phyloP scores from a whole-genome alignment of 2,329 filamentous ascomycete genomes.

The Epichloe uncinata region DNA sequence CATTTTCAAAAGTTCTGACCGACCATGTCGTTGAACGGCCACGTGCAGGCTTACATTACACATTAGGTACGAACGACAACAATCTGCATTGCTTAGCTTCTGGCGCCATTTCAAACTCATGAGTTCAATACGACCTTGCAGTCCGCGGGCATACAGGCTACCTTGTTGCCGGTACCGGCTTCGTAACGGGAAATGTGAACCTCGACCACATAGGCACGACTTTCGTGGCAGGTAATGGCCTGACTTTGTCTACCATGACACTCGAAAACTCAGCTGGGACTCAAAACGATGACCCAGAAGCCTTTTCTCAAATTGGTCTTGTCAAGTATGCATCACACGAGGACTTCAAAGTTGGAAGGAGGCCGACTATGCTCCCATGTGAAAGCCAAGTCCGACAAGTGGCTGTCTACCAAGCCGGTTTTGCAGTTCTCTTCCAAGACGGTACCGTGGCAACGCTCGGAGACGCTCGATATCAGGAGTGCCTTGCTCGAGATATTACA shows the following conservation, averaged over 20 bases:
- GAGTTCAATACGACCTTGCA: background rate
- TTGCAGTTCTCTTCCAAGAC: conserved; percentile 29
- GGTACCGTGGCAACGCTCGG: conserved; percentile 40
- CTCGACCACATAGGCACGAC: background rate
- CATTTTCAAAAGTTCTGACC: conserved; percentile 30
- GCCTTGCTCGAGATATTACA: conserved; percentile 38
- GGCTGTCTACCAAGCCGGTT: conserved; percentile 35
- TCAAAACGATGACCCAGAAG: background rate
- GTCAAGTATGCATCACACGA: conserved; percentile 12
- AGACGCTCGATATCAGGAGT: conserved; percentile 42
- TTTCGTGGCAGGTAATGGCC: conserved; percentile 1
- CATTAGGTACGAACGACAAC: conserved; percentile 26
- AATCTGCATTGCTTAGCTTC: background rate
- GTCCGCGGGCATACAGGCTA: background rate
- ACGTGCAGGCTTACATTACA: conserved; percentile 28
- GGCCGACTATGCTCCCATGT: conserved; percentile 12
- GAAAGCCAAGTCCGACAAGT: conserved; percentile 23
- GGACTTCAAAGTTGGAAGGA: conserved; percentile 7
- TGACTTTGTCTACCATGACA: background rate
- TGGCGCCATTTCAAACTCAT: background rate
- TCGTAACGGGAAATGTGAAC: background rate
- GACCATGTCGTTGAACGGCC: conserved; percentile 23
- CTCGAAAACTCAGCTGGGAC: background rate
- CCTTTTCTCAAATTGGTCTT: conserved; percentile 5
- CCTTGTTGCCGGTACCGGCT: conserved; percentile 2